Evolutionary conservation across 306 rosid genomes (phyloP).

Genomic region (Inga laurina): DNA sequence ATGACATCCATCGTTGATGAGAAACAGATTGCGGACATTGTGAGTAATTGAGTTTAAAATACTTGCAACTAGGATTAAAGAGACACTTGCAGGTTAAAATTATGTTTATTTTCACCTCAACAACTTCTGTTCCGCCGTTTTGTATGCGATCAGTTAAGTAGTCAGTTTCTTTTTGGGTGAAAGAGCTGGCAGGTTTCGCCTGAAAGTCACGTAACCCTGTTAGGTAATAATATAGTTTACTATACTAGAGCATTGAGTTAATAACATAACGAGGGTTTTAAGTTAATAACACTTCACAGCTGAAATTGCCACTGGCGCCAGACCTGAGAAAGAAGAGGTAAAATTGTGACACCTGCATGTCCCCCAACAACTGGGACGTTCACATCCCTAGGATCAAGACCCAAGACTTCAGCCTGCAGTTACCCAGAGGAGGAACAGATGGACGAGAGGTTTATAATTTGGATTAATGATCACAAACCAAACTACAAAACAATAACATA

Average conservation of each 20-base stretch:
- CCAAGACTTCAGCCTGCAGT: constrained; percentile 83
- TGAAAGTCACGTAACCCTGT: constrained; percentile 35
- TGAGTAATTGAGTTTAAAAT: constrained; percentile 6
- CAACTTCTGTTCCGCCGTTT: constrained; percentile 98
- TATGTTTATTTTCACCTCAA: constrained; percentile 62
- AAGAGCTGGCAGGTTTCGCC: constrained; percentile 85
- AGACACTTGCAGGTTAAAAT: not conserved
- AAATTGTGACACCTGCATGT: constrained; percentile 90
- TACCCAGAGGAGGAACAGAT: constrained; percentile 9
- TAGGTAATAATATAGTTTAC: not conserved
- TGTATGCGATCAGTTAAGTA: constrained; percentile 89
- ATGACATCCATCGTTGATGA: constrained; percentile 22
- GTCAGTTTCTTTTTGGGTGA: constrained; percentile 67
- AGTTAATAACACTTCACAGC: constrained; percentile 7
- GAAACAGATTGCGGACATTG: constrained; percentile 21
- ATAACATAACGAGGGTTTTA: constrained; percentile 5
- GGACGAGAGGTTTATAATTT: not conserved
- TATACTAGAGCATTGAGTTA: not conserved
- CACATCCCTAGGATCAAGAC: constrained; percentile 88
- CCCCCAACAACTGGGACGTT: constrained; percentile 97
- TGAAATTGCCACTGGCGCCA: constrained; percentile 4
- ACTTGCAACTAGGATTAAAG: not conserved
- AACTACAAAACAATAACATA: constrained; percentile 1
- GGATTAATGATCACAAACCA: constrained; percentile 7
- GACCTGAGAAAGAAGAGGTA: constrained; percentile 98